Percentiles rank a stretch among this genome's conserved stretches.
Conservation (phyloP, 805 yeast genomes). For the Dipodascopsis uninucleata region DNA sequence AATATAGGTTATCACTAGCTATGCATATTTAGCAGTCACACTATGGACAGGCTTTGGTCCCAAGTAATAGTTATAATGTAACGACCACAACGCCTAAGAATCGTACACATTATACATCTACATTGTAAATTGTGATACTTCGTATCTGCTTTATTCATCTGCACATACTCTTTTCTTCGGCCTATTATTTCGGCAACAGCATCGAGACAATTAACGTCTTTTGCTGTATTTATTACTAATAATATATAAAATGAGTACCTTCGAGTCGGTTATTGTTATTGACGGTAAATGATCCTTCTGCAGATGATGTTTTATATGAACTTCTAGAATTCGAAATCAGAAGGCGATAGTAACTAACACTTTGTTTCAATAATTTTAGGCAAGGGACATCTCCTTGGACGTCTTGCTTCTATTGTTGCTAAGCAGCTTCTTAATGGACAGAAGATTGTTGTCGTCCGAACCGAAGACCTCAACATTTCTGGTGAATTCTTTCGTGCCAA, state of each 20-base stretch:
- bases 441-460: slow-evolving; percentile 95
- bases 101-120: too few relatives aligned
- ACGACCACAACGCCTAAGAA: too few relatives aligned
- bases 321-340: background rate
- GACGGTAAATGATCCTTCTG: slow-evolving; percentile 25
- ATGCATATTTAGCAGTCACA: too few relatives aligned
- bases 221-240: background rate
- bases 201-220: too few relatives aligned
- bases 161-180: too few relatives aligned
- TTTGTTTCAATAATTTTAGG: slow-evolving; percentile 13
- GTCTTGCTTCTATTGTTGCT: slow-evolving; percentile 98
- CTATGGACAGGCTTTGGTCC: too few relatives aligned
- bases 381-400: slow-evolving; percentile 99
- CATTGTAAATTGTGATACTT: too few relatives aligned
- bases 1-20: too few relatives aligned
- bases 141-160: too few relatives aligned
- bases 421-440: slow-evolving; percentile 98
- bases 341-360: background rate
- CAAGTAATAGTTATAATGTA: too few relatives aligned
- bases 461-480: slow-evolving; percentile 95
- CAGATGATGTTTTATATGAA: background rate
- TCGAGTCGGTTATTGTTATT: slow-evolving; percentile 28
- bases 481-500: slow-evolving; percentile 99
- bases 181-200: too few relatives aligned
- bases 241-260: slow-evolving; percentile 19